Percentiles rank a stretch among this genome's conserved stretches.
These are phyloP conservation scores for Xylaria sp. DNA, from an alignment of 2,329 filamentous ascomycete genomes.

Conservation along the genomic window DNA sequence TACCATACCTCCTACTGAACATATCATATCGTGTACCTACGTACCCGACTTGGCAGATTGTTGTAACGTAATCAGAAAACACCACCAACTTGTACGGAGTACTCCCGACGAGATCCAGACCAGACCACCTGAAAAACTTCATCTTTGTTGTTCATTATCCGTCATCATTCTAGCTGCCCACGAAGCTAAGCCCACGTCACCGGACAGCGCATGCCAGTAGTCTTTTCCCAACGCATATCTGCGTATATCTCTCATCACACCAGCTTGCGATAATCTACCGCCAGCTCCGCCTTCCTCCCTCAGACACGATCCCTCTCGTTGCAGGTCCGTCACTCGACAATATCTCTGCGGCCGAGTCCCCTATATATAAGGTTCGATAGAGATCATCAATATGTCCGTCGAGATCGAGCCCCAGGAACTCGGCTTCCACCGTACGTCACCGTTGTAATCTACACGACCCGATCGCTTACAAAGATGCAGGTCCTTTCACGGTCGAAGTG, in stretches of 20 bases:
- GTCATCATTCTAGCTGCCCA: neutral
- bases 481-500: slow-evolving; percentile 74
- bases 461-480: slow-evolving; percentile 52
- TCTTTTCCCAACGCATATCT: slow-evolving; percentile 4
- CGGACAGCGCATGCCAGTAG: slow-evolving; percentile 7
- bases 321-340: slow-evolving; percentile 1
- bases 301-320: neutral
- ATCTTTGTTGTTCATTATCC: slow-evolving; percentile 9
- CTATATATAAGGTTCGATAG: slow-evolving; percentile 20
- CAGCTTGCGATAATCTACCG: slow-evolving; percentile 29
- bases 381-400: slow-evolving; percentile 79
- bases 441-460: slow-evolving; percentile 24
- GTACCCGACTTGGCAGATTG: slow-evolving; percentile 21
- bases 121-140: slow-evolving; percentile 15
- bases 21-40: neutral
- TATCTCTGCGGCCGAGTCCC: neutral
- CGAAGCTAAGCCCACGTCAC: neutral
- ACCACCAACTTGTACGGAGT: slow-evolving; percentile 38
- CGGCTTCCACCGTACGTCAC: slow-evolving; percentile 84
- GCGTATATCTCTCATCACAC: slow-evolving; percentile 5
- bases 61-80: slow-evolving; percentile 43
- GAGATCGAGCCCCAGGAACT: slow-evolving; percentile 92
- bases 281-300: slow-evolving; percentile 10
- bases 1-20: too few relatives aligned
- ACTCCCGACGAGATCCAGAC: slow-evolving; percentile 27